Evolutionary conservation across 2,329 filamentous ascomycete genomes (phyloP).

Genomic region (Penicillium sp.): DNA sequence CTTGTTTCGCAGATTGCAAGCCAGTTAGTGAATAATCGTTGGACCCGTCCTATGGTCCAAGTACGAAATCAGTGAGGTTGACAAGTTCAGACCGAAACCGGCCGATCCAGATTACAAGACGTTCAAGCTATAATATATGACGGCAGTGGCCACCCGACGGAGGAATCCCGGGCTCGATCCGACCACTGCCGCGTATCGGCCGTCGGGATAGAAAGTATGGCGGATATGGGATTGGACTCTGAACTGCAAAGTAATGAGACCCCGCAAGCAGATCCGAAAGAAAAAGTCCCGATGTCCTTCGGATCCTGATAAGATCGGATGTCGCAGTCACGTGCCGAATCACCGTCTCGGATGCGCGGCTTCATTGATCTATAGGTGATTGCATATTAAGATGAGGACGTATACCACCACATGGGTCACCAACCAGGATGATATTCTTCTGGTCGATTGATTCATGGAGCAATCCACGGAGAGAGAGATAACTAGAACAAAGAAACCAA

Average conservation of each 20-base stretch:
- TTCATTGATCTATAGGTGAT: background rate
- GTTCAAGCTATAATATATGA: constrained; percentile 6
- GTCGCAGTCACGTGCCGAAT: background rate
- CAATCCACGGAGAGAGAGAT: background rate
- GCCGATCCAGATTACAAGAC: background rate
- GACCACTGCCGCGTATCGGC: background rate
- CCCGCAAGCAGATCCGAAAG: constrained; percentile 9
- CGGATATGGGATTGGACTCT: background rate
- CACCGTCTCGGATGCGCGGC: background rate
- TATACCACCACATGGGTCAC: background rate
- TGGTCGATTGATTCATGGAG: background rate
- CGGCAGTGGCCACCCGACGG: constrained; percentile 3
- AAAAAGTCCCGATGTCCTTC: background rate
- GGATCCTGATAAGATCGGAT: constrained; percentile 5
- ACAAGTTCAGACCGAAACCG: background rate
- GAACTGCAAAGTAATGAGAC: background rate
- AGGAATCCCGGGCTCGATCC: background rate
- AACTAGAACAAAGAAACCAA: background rate
- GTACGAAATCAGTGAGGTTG: background rate
- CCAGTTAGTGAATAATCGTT: background rate
- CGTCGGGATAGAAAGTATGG: constrained; percentile 3
- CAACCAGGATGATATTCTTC: background rate
- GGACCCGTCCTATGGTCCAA: background rate
- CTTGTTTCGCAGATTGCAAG: background rate
- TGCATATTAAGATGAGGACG: background rate